Evolutionary conservation across 2,329 filamentous ascomycete genomes (phyloP), one percentile per base, ranked within the genome.

Genomic region (Scytalidium sp.): DNA sequence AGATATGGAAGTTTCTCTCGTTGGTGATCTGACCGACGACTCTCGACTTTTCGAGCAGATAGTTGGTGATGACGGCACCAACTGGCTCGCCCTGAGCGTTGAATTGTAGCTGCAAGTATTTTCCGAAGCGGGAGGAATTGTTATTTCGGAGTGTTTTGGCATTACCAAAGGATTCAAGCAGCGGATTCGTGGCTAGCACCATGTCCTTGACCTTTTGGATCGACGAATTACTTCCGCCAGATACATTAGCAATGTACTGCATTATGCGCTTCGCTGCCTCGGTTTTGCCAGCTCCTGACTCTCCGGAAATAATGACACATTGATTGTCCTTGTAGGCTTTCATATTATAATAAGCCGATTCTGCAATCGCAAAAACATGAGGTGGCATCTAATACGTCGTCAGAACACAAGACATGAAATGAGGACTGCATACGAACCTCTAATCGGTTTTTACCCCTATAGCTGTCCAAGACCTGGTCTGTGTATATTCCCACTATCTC

Each of bases 271-370:
- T 97, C 53, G 94, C 94, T 4, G 94, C 94, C 72, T 99, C 94
- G 13, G 94, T 99, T 79, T 99, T 99, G 68, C 94, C 94, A 27
- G 94, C 94, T 67, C 94, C 94, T 2, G 94, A 97, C 73, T 99
- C 94, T 67, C 94, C 94, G 3, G 94, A 97, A 61, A 99, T 99
- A 70, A 99, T 99, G 60, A 99, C 93, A 74, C 94, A 97, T 70
- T 99, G 94, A 74, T 97, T 97, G 62, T 97, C 94, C 65, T 90
- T 90, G 78, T 99, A 99, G 43, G 92, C 93, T 70, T 97, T 97
- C 94, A 99, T 97, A 76, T 99, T 97, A 76, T 97, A 97, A 76
- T 99, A 99, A 49, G 92, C 72, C 7, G 93, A 88, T 72, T 99
- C 94, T 66, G 94, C 94, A 64, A 99, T 94, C 53, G 91, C 93